phyloP scores from a whole-genome alignment of 73 alveolate genomes.

The Durusdinium trenchii region DNA sequence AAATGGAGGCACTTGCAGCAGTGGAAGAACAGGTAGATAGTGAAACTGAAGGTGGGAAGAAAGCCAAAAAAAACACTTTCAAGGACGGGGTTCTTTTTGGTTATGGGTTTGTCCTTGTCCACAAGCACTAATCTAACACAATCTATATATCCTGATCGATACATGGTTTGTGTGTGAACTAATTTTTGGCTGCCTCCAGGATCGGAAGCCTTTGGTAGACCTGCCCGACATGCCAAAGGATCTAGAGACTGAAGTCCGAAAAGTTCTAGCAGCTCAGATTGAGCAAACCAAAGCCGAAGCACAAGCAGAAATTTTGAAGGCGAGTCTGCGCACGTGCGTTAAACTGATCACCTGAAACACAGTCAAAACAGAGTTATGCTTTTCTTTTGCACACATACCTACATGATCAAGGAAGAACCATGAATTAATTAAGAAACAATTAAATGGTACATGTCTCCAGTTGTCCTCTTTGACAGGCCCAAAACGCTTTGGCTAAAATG shows the following conservation, averaged over 20 bases:
- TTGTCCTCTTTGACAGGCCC: background rate
- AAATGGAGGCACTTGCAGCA: background rate
- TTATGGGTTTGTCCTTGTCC: background rate
- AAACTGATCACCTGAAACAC: no score
- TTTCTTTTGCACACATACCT: no score
- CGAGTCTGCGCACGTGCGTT: no score
- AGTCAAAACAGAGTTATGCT: no score
- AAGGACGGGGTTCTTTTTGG: background rate
- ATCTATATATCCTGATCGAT: background rate
- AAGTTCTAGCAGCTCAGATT: no score
- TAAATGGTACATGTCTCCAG: background rate
- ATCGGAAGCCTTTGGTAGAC: background rate
- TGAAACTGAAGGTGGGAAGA: background rate
- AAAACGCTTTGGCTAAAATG: background rate
- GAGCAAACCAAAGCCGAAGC: no score
- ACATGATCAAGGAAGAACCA: no score
- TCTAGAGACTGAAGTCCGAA: background rate
- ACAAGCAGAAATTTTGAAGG: no score
- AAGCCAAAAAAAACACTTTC: background rate
- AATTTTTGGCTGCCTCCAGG: background rate
- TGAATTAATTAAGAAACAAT: background rate
- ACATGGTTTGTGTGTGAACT: background rate
- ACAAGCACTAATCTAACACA: background rate
- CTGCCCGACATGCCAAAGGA: background rate
- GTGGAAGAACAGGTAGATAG: background rate